Percentiles rank a stretch among this genome's conserved stretches.
phyloP scores from a whole-genome alignment of 352 stramenopile species.

The Pythium sukuiense region DNA sequence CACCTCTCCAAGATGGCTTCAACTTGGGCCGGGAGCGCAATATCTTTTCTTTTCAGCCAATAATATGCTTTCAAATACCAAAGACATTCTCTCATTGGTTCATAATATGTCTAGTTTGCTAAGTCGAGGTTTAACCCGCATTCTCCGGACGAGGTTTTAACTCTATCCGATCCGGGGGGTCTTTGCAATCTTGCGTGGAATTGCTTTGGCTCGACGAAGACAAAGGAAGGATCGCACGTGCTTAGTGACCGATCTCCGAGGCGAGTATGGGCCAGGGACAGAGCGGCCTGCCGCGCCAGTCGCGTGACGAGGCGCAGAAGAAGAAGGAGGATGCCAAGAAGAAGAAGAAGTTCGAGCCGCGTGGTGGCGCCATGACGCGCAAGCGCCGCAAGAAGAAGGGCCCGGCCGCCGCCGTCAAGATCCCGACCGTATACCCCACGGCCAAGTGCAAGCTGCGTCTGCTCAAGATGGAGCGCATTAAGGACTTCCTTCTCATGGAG shows the following conservation, averaged over 20 bases:
- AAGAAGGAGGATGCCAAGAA: conserved; percentile 94
- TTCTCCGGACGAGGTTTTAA: conserved; percentile 1
- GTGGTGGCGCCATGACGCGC: conserved; percentile 82
- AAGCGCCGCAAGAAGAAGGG: conserved; percentile 93
- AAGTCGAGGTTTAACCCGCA: conserved; percentile 9
- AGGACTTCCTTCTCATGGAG: conserved; percentile 99
- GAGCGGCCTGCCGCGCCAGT: conserved; percentile 79
- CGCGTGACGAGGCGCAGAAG: conserved; percentile 79
- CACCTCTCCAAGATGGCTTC: conserved; percentile 8
- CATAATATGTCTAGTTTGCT: not conserved
- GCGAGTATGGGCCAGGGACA: conserved; percentile 79
- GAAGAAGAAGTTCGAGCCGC: conserved; percentile 94
- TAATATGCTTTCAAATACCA: not conserved
- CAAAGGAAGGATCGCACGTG: conserved; percentile 8
- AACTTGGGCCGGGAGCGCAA: not conserved
- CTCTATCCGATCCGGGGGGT: conserved; percentile 5
- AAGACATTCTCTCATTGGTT: conserved; percentile 2
- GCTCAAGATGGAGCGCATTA: conserved; percentile 99
- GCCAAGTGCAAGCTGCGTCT: conserved; percentile 99
- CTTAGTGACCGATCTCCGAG: not conserved
- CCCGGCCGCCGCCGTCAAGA: conserved; percentile 83
- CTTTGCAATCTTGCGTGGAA: conserved; percentile 3
- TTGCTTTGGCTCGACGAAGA: conserved; percentile 7
- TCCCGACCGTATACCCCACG: conserved; percentile 94
- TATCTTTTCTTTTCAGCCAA: conserved; percentile 24